Base-by-base conservation (phyloP, 1,139 yeast species). In the Scheffersomyces lignicola region DNA sequence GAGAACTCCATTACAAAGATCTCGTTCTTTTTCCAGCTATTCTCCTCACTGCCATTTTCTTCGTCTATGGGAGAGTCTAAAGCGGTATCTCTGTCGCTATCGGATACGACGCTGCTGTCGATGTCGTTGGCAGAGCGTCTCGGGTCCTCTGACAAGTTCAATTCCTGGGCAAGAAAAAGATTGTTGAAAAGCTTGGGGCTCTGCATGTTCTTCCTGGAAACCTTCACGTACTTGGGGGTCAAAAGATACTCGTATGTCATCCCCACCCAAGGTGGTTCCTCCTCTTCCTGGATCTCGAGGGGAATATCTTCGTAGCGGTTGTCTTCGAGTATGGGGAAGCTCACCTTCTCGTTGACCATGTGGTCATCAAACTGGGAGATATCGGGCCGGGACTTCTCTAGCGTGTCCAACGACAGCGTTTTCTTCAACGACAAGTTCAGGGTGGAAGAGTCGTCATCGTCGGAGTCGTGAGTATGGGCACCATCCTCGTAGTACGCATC, bases 111-210 rank as follows among this genome's bases (percentile, higher is more conserved):
- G 22, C 34, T 34, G 13, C 30, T 31, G 7, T 25, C 34, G 11
- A 11, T 20, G 16, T 27, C 16, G n/a, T 15, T 11, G n/a, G 32
- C 14, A n/a, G 23, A 8, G 7, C 20, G 28, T 11, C 7, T 34
- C 27, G 3, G 15, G 24, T 26, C 34, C 29, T 31, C 35, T 6
- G 7, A 24, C 10, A 41, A 53, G 38, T 69, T 65, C 40, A 89
- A 62, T 56, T 88, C 95, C 56, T 89, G 97, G 1, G 96, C 95
- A 29, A 88, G 61, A 47, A 89, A 87, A 32, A 88, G 55, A 39
- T 83, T 65, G 45, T 75, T 75, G 40, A 80, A 62, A 27, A 63
- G 55, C 23, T 60, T 62, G 2, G 78, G 70, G 31, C 77, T 64
- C 34, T 59, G 60, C 38, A 64, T 68, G 39, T 70, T 64, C 40